A percentile compares a stretch with the other conserved stretches of the same genome.
phyloP scores from a whole-genome alignment of 805 yeast species.

The Kregervanrija fluxuum region DNA sequence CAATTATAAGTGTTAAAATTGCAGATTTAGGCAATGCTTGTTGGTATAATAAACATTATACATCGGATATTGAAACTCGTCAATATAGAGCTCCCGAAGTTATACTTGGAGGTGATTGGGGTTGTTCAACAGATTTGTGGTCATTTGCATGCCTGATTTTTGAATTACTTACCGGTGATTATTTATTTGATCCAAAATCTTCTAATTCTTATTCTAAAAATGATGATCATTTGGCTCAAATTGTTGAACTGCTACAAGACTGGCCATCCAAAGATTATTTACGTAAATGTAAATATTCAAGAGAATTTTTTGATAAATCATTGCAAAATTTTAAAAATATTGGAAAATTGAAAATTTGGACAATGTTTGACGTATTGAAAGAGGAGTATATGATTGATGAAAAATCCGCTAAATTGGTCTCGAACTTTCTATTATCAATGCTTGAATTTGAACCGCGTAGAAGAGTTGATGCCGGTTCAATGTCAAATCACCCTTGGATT shows the following conservation, averaged over 20 bases:
- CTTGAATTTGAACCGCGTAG: constrained; percentile 40
- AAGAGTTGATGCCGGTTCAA: constrained; percentile 48
- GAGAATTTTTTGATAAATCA: constrained; percentile 34
- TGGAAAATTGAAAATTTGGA: constrained; percentile 44
- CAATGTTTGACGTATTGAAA: constrained; percentile 38
- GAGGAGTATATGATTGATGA: constrained; percentile 42
- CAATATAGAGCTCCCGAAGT: constrained; percentile 64
- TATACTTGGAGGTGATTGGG: constrained; percentile 52
- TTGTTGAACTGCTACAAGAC: constrained; percentile 40
- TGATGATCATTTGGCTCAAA: constrained; percentile 59
- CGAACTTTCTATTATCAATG: constrained; percentile 44
- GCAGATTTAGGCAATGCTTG: constrained; percentile 71
- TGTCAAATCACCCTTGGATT: constrained; percentile 51
- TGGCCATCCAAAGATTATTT: constrained; percentile 35
- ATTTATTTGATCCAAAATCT: constrained; percentile 51
- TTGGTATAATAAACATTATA: constrained; percentile 54
- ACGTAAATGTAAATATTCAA: constrained; percentile 31
- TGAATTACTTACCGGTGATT: constrained; percentile 56
- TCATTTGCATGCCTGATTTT: constrained; percentile 51
- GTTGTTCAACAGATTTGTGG: constrained; percentile 58
- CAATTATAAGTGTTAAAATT: constrained; percentile 41
- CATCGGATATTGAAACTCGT: constrained; percentile 63
- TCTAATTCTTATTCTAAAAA: constrained; percentile 42
- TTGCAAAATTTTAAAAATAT: constrained; percentile 34
- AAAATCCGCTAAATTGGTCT: constrained; percentile 30